Evolutionary conservation across 2,329 filamentous ascomycete genomes (phyloP).

Genomic region (Penicillium sp.): DNA sequence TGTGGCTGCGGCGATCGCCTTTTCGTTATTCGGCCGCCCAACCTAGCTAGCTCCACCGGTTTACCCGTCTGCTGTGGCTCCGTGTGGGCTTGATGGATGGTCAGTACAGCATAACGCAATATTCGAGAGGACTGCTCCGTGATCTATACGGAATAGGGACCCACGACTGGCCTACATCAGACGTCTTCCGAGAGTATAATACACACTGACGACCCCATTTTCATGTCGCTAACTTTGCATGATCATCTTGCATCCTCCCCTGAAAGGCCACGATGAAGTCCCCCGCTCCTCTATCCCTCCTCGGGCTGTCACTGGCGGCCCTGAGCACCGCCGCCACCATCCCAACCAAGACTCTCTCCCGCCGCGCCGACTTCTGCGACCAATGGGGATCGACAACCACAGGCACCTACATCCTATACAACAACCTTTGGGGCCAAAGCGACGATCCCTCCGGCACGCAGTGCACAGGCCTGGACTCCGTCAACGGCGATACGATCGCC

Average conservation of each 20-base stretch:
- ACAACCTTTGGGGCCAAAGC: slow-evolving; percentile 51
- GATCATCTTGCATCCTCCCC: not conserved
- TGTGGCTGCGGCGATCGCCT: slow-evolving; percentile 1
- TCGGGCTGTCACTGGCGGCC: slow-evolving; percentile 21
- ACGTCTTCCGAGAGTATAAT: slow-evolving; percentile 9
- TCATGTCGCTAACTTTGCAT: not conserved
- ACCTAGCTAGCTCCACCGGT: not conserved
- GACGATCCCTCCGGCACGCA: slow-evolving; percentile 40
- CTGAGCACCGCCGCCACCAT: slow-evolving; percentile 25
- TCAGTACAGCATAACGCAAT: not conserved
- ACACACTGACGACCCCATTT: not conserved
- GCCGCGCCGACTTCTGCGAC: slow-evolving; percentile 40
- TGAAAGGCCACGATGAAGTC: slow-evolving; percentile 28
- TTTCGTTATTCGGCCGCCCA: not conserved
- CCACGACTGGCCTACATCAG: not conserved
- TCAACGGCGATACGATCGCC: slow-evolving; percentile 35
- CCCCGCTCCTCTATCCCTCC: slow-evolving; percentile 20
- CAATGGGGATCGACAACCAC: slow-evolving; percentile 39
- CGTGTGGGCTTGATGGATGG: not conserved
- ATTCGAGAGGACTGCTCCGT: slow-evolving; percentile 19
- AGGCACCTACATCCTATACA: slow-evolving; percentile 50
- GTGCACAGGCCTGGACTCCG: slow-evolving; percentile 43
- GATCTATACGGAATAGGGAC: slow-evolving; percentile 18
- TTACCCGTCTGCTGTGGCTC: slow-evolving; percentile 14
- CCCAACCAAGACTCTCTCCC: slow-evolving; percentile 23